Base-by-base conservation (phyloP, 1,139 yeast species). In the Pneumocystis oryctolagi region DNA sequence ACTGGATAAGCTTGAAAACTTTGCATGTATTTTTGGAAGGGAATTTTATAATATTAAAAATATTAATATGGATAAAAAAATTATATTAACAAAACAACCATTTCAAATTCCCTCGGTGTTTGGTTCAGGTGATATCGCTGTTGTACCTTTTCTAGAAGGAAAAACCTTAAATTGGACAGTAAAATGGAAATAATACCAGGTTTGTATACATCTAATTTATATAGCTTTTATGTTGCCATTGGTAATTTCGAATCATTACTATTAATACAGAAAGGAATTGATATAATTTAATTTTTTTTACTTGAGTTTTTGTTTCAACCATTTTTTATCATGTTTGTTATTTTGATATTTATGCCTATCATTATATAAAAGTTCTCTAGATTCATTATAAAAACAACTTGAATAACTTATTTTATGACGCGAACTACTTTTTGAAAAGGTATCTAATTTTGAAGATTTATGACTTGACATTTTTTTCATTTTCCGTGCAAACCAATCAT, bases 61-160 rank as follows among this genome's bases (percentile, higher is more conserved):
- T 31, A 57, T 59, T 30, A 64, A 62, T 40, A 37, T 34, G 16
- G 42, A 76, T 63, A 84, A 84, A 59, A 78, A 77, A 63, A 80
- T 81, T 65, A 74, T 77, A 65, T 72, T 87, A 64, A 80, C 81
- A 59, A 80, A 78, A 71, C 75, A 80, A 60, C 76, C 78, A 35
- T 78, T 76, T 65, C 72, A 70, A 3, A 82, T 89, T 31, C 95
- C 95, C 1, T 84, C 83, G 39, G 71, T 78, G 6, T 77, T 87
- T 63, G 72, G 74, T 2, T 73, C 74, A 3, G 77, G 75, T 8
- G 78, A 76, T 5, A 72, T 84, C 40, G 77, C 78, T 8, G 89
- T 92, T 58, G 92, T 89, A 30, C 97, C 97, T n/a, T 92, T 92
- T 78, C 80, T 79, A 70, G 90, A 96, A 14, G 96, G 96, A 28